Percentiles rank a stretch among this genome's conserved stretches.
These are phyloP conservation scores for Mimosa pudica DNA, from an alignment of 306 rosid genomes.

Conservation along the genomic window DNA sequence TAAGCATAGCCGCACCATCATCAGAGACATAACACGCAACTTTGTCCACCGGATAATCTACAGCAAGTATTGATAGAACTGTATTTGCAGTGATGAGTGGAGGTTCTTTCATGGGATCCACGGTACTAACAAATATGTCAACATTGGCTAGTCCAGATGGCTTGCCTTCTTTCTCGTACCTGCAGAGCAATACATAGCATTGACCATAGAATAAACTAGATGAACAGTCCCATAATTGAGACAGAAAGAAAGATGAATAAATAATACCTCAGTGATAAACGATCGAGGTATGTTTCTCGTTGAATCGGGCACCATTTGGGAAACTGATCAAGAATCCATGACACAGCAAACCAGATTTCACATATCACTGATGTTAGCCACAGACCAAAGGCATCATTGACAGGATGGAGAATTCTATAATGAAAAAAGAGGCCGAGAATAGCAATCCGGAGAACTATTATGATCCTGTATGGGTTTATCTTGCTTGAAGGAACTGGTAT, in stretches of 20 bases:
- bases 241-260: conserved; percentile 7
- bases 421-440: conserved; percentile 83
- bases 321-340: conserved; percentile 93
- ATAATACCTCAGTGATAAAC: conserved; percentile 71
- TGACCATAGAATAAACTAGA: conserved; percentile 12
- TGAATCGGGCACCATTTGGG: conserved; percentile 87
- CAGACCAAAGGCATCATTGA: conserved; percentile 69
- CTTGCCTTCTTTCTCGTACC: conserved; percentile 93
- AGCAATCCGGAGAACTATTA: conserved; percentile 70
- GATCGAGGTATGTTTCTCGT: conserved; percentile 93
- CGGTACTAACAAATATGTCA: conserved; percentile 90
- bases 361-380: conserved; percentile 93
- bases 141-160: conserved; percentile 72
- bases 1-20: conserved; percentile 97
- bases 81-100: conserved; percentile 96
- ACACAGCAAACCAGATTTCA: conserved; percentile 94
- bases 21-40: conserved; percentile 93
- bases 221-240: not conserved
- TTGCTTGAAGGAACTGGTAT: conserved; percentile 83
- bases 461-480: conserved; percentile 84
- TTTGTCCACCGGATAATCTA: conserved; percentile 87
- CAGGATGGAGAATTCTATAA: conserved; percentile 89
- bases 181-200: conserved; percentile 30
- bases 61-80: conserved; percentile 86
- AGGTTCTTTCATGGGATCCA: conserved; percentile 93